Evolutionary conservation across 495 filamentous ascomycete species (phyloP).

Genomic region (Talaromyces ruber): DNA sequence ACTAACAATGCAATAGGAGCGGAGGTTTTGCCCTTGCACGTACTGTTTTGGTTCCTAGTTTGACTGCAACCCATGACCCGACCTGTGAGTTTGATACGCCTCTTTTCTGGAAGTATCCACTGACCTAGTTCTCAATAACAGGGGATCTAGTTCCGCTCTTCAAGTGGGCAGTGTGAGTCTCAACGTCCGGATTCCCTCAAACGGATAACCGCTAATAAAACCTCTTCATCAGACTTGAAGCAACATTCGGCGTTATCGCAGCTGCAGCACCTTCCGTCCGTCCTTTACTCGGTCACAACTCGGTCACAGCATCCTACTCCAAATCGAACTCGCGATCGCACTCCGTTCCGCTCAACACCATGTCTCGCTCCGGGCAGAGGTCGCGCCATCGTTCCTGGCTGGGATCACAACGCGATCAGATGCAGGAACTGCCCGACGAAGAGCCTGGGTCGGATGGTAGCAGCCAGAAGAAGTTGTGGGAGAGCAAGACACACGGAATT

Average conservation of each 20-base stretch:
- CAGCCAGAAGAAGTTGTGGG: neutral
- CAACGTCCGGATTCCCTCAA: neutral
- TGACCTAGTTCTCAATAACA: neutral
- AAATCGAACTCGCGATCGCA: constrained; percentile 3
- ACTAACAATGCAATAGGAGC: neutral
- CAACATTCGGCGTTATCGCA: neutral
- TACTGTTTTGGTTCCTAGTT: neutral
- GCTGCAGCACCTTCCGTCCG: constrained; percentile 3
- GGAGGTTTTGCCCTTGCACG: neutral
- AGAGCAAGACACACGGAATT: neutral
- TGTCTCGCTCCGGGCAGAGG: neutral
- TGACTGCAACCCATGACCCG: neutral
- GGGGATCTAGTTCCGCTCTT: constrained; percentile 1
- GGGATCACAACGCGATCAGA: neutral
- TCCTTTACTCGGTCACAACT: constrained; percentile 8
- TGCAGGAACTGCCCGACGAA: neutral
- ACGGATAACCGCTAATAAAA: neutral
- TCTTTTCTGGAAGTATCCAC: neutral
- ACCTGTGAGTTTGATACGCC: neutral
- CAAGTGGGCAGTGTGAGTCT: neutral
- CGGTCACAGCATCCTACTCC: constrained; percentile 6
- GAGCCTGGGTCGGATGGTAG: neutral
- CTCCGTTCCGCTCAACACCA: neutral
- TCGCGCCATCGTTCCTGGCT: neutral
- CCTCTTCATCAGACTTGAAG: neutral